A percentile compares a stretch with the other conserved stretches of the same genome.
Conservation (phyloP, 2,329 filamentous ascomycete species). For the Plenodomus biglobosus region DNA sequence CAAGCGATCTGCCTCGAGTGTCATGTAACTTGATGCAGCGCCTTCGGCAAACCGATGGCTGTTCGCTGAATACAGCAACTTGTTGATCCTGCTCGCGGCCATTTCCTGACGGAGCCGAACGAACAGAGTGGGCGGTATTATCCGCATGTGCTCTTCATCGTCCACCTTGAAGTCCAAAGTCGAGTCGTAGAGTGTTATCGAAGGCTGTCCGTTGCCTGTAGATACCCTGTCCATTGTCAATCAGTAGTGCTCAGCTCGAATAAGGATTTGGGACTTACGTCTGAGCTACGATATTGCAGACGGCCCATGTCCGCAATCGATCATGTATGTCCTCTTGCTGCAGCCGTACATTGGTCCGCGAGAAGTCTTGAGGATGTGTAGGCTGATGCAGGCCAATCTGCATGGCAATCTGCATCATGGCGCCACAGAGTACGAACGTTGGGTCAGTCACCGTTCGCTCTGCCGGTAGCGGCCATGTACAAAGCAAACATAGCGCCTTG, state of each 20-base stretch:
- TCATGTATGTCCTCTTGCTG: slow-evolving; percentile 79
- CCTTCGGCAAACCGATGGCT: slow-evolving; percentile 36
- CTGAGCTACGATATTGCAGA: slow-evolving; percentile 82
- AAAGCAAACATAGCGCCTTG: slow-evolving; percentile 77
- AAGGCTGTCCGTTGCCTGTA: slow-evolving; percentile 81
- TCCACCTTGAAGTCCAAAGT: slow-evolving; percentile 55
- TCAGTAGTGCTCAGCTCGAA: slow-evolving; percentile 6
- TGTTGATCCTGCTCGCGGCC: slow-evolving; percentile 43
- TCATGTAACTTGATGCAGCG: slow-evolving; percentile 38
- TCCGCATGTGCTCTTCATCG: slow-evolving; percentile 42
- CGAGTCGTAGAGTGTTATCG: slow-evolving; percentile 76
- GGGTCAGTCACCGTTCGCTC: slow-evolving; percentile 78
- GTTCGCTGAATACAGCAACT: slow-evolving; percentile 40
- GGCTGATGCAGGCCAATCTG: slow-evolving; percentile 80
- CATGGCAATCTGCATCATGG: slow-evolving; percentile 86
- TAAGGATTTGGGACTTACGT: slow-evolving; percentile 48
- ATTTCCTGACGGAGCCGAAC: slow-evolving; percentile 44
- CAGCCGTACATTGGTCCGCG: slow-evolving; percentile 70
- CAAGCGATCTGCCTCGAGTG: slow-evolving; percentile 40
- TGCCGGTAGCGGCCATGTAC: slow-evolving; percentile 81
- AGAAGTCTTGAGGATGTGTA: slow-evolving; percentile 81
- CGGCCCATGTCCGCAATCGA: slow-evolving; percentile 77
- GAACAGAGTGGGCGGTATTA: slow-evolving; percentile 40
- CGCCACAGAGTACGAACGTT: slow-evolving; percentile 77
- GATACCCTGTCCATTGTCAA: slow-evolving; percentile 58